These are phyloP conservation scores for Coriolopsis trogii DNA, from an alignment of 1,284 basidiomycete genomes.

Conservation along the genomic window DNA sequence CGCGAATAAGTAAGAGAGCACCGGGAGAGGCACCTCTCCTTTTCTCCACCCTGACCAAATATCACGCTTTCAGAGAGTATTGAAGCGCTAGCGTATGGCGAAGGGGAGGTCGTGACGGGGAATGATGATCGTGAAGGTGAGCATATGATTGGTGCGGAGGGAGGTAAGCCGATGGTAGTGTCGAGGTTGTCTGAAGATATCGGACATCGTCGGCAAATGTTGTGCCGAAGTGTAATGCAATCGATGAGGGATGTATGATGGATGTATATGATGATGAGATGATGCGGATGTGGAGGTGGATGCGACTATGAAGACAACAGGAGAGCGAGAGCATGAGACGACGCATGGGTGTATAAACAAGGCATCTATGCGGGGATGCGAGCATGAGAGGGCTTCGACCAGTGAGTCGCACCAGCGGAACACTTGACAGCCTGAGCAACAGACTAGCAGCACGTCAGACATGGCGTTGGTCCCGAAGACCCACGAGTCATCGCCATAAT, in stretches of 20 bases:
- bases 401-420: conserved; percentile 17
- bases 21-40: conserved; percentile 12
- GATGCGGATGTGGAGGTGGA: conserved; percentile 10
- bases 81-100: background rate
- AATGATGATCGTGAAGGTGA: conserved; percentile 10
- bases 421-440: conserved; percentile 1
- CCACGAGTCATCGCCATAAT: conserved; percentile 5
- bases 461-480: conserved; percentile 13
- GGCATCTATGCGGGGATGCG: conserved; percentile 3
- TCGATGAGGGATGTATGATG: conserved; percentile 17
- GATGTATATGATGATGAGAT: conserved; percentile 7
- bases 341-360: conserved; percentile 9
- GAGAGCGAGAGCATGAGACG: conserved; percentile 15
- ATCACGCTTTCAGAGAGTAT: background rate
- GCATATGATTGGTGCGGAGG: conserved; percentile 8
- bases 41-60: conserved; percentile 11
- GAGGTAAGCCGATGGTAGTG: conserved; percentile 1
- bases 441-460: conserved; percentile 14
- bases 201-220: conserved; percentile 9
- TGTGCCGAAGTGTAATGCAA: conserved; percentile 11
- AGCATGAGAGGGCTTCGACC: conserved; percentile 1
- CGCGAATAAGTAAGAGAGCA: conserved; percentile 16
- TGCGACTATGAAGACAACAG: conserved; percentile 12
- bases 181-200: conserved; percentile 4
- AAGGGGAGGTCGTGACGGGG: conserved; percentile 9